Base-by-base conservation (phyloP, 2,329 filamentous ascomycete species). In the Cercospora sp. region DNA sequence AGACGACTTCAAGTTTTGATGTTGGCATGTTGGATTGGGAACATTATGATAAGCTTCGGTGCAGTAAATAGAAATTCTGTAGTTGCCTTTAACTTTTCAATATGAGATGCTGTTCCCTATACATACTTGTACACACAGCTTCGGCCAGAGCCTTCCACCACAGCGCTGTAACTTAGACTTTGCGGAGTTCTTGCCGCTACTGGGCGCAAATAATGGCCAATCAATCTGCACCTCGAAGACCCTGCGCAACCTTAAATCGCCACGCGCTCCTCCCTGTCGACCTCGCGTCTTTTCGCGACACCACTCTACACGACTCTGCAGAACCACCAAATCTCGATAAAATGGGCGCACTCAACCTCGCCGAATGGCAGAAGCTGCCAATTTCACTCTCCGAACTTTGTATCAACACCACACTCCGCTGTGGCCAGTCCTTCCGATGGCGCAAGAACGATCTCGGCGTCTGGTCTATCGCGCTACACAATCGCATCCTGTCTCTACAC, bases 361-460 rank as follows among this genome's bases (percentile, higher is more conserved):
- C 89, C 16, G 91, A 92, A 77, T 99, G 95, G 95, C 88, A 88
- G 72, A 96, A 92, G 82, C 82, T 99, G 73, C 93, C 95, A 26
- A 83, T 97, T 48, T 91, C 85, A 69, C 82, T 97, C 36, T 87
- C 89, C 3, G 95, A 99, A 78, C 87, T 99, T 3, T 97, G 93
- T 78, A 93, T 99, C 72, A 93, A 97, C 75, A 99, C 94, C 0
- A 97, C 93, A 0, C 83, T 99, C 36, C 90, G 94, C 70, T 99
- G 95, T 78, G 95, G 95, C 3, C 95, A 99, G 79, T 97, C 94
- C 0, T 99, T 99, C 73, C 82, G 88, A 83, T 99, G 95, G 95
- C 90, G 90, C 69, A 93, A 94, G 77, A 87, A 92, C 60, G 86
- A 85, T 60, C 82, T 89, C 53, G 89, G 94, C 78, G 90, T 94